Evolutionary conservation across 768 basidiomycete species (phyloP), one percentile per base, ranked within the genome.

Genomic region (Suillus tomentosus): DNA sequence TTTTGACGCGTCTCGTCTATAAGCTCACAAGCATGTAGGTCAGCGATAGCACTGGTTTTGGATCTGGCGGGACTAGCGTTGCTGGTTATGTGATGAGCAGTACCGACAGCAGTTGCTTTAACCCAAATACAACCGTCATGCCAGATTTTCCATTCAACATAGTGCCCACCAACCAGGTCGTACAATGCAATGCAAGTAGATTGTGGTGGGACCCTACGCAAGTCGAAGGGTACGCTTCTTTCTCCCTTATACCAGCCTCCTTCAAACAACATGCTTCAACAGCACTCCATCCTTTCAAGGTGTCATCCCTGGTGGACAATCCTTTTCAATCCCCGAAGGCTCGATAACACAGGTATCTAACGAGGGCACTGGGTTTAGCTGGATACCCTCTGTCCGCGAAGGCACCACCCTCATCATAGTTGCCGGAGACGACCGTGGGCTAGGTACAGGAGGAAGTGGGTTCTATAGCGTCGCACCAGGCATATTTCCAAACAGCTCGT

Each of bases 301-400:
- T 3, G 79, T 92, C 50, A 92, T 94, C 39, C 92, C 92, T 1
- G 92, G 92, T 1, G 92, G 92, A 14, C 79, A 90, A 60, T 91
- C 91, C 0, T 91, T 93, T 71, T 68, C 79, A 7, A 83, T 94
- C 53, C 88, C 89, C 1, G 65, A 81, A 66, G 80, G 80, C 14
- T 37, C 70, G 3, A 72, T 89, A 24, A 83, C 88, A 10, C 71
- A 79, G 9, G 74, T 81, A 3, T 34, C 70, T 0, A 63, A 68
- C 0, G 71, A 84, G 66, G 88, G 89, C 11, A 84, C 83, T 9
- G 91, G 92, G 1, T 91, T 92, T 67, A 73, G 70, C 14, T 94
- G 91, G 91, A 84, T 79, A 13, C 86, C 89, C 0, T 78, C 83
- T 14, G 74, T 92, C 17, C 83, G 87, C 14, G 81, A 81, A 3